Conservation (phyloP, 1,139 yeast genomes). For the Pichia kudriavzevii region DNA sequence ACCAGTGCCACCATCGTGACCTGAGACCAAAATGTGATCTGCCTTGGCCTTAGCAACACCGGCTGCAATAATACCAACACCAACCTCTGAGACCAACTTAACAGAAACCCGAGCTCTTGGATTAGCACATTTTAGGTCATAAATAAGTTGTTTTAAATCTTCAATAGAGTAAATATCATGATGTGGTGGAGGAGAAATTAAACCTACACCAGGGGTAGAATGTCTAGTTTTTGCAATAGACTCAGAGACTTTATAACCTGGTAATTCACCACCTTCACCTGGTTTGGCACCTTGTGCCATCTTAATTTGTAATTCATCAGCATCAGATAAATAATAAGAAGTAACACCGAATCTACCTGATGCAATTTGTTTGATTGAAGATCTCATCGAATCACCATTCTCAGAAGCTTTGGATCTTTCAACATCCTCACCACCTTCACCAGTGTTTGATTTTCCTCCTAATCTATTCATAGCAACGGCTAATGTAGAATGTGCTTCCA, state of each 20-base stretch:
- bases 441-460: conserved; percentile 96
- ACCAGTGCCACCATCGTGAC: conserved; percentile 99
- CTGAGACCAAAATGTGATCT: conserved; percentile 89
- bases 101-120: conserved; percentile 97
- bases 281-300: conserved; percentile 99
- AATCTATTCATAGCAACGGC: conserved; percentile 98
- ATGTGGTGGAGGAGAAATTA: conserved; percentile 97
- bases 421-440: conserved; percentile 99
- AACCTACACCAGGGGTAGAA: conserved; percentile 94
- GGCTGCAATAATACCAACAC: conserved; percentile 97
- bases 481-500: conserved; percentile 96
- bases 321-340: conserved; percentile 86
- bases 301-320: conserved; percentile 95
- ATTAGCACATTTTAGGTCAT: conserved; percentile 92
- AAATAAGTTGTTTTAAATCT: conserved; percentile 92
- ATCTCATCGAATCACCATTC: conserved; percentile 96
- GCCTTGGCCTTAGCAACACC: conserved; percentile 99
- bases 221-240: conserved; percentile 93
- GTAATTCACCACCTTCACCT: conserved; percentile 99
- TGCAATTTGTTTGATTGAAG: conserved; percentile 96
- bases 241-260: conserved; percentile 86
- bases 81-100: conserved; percentile 93
- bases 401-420: conserved; percentile 75
- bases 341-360: conserved; percentile 98
- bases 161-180: conserved; percentile 98